Conservation (phyloP, 202 grass and related monocot species). For the Elaeis oleifera region DNA sequence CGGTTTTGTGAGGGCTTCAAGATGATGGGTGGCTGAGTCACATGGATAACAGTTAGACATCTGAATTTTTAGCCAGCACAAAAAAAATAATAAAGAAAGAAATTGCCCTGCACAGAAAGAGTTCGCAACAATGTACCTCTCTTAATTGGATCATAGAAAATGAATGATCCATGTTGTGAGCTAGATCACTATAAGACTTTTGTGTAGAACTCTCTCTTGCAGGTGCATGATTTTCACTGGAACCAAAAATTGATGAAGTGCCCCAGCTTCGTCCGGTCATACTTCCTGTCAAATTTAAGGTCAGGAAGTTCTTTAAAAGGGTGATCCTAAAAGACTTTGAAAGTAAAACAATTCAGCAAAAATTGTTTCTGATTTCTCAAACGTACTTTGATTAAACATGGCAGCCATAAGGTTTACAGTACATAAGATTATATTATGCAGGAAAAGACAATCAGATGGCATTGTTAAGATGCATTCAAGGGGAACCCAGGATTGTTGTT, state of each 20-base stretch:
- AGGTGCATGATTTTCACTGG: conserved; percentile 21
- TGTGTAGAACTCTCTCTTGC: conserved; percentile 35
- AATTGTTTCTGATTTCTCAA: too few species aligned
- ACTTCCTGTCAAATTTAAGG: not conserved
- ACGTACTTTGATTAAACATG: too few species aligned
- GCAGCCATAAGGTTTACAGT: too few species aligned
- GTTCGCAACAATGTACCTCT: conserved; percentile 41
- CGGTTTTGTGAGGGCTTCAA: conserved; percentile 71
- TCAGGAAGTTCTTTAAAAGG: too few species aligned
- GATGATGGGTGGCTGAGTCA: conserved; percentile 54
- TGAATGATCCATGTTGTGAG: conserved; percentile 35
- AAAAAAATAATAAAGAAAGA: conserved; percentile 7
- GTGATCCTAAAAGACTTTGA: too few species aligned
- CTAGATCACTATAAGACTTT: conserved; percentile 25
- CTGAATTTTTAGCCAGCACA: conserved; percentile 12
- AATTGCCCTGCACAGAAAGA: conserved; percentile 15
- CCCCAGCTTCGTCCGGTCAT: conserved; percentile 19
- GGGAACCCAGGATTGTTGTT: too few species aligned
- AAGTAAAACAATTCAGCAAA: too few species aligned
- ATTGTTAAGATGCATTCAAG: too few species aligned
- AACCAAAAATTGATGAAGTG: conserved; percentile 24
- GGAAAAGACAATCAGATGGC: not conserved
- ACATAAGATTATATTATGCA: not conserved
- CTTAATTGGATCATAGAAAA: conserved; percentile 48
- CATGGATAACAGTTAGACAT: conserved; percentile 1